phyloP scores from a whole-genome alignment of 495 filamentous ascomycete species.

The Patellaria atrata region DNA sequence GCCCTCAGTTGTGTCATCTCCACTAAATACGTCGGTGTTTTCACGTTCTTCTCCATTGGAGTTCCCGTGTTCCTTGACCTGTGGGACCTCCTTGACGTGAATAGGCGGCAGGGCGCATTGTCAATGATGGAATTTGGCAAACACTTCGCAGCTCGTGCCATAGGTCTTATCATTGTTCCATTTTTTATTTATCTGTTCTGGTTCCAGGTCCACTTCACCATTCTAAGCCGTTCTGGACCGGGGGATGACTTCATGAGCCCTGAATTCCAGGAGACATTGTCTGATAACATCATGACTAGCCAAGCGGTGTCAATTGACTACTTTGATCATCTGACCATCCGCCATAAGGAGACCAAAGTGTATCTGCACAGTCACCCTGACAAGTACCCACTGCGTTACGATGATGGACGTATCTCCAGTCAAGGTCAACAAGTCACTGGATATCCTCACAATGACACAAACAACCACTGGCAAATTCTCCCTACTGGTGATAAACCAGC shows the following conservation, averaged over 20 bases:
- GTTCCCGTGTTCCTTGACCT: conserved; percentile 86
- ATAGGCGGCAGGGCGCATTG: conserved; percentile 61
- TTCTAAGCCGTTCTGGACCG: conserved; percentile 76
- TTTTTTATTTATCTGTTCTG: conserved; percentile 98
- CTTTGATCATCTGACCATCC: conserved; percentile 74
- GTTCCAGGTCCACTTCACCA: conserved; percentile 98
- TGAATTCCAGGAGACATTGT: conserved; percentile 91
- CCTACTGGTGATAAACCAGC: conserved; percentile 42
- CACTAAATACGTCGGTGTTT: conserved; percentile 92
- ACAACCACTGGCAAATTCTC: conserved; percentile 95
- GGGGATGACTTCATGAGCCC: conserved; percentile 99
- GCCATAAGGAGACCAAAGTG: conserved; percentile 93
- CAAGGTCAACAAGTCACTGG: conserved; percentile 93
- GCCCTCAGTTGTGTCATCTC: conserved; percentile 94
- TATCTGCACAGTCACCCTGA: conserved; percentile 90
- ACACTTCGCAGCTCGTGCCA: conserved; percentile 73
- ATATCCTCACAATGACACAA: conserved; percentile 95
- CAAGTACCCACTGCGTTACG: conserved; percentile 82
- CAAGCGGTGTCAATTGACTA: conserved; percentile 79
- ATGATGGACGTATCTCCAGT: conserved; percentile 92
- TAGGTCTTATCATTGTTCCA: conserved; percentile 75
- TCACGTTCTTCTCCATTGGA: conserved; percentile 95
- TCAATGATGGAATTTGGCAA: conserved; percentile 66
- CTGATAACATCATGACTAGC: conserved; percentile 80
- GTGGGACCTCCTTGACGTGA: conserved; percentile 86